Percentiles rank a stretch among this genome's conserved stretches.
Evolutionary conservation across 1,139 yeast species (phyloP).

Genomic region (Blastobotrys illinoisensis): DNA sequence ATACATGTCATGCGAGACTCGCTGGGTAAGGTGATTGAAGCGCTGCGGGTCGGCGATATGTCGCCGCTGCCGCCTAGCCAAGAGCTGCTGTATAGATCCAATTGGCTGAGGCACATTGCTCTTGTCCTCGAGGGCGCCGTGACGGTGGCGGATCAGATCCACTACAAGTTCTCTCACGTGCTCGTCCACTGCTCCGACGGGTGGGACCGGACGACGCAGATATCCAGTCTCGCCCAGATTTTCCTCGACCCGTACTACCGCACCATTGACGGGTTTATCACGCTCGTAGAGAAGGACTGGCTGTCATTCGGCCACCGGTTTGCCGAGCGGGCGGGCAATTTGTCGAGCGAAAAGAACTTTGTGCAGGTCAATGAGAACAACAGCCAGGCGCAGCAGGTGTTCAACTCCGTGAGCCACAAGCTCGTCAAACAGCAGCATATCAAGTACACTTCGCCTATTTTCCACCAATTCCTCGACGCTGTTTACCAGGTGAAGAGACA

Average conservation of each 20-base stretch:
- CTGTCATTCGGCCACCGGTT: constrained; percentile 89
- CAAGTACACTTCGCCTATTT: constrained; percentile 76
- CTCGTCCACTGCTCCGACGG: constrained; percentile 95
- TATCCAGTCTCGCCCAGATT: constrained; percentile 75
- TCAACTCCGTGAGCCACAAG: constrained; percentile 33
- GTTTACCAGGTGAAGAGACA: constrained; percentile 74
- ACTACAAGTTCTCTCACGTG: constrained; percentile 75
- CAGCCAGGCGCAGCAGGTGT: constrained; percentile 36
- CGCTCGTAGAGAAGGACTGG: constrained; percentile 91
- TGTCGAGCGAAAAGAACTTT: constrained; percentile 31
- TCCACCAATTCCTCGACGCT: constrained; percentile 89
- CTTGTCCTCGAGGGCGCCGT: constrained; percentile 72
- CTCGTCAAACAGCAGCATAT: constrained; percentile 32
- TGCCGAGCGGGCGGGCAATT: constrained; percentile 76
- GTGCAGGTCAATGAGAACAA: constrained; percentile 23
- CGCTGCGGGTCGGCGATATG: constrained; percentile 65
- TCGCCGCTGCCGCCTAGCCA: constrained; percentile 41
- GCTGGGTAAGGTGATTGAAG: constrained; percentile 53
- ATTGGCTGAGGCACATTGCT: constrained; percentile 74
- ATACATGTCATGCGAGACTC: constrained; percentile 94
- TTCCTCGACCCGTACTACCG: constrained; percentile 89
- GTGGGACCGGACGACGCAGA: constrained; percentile 95
- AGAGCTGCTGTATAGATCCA: constrained; percentile 52
- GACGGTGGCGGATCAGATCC: constrained; percentile 70
- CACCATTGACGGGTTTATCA: constrained; percentile 80